Evolutionary conservation across 1,284 basidiomycete genomes (phyloP).

Genomic region (Austropuccinia psidii): DNA sequence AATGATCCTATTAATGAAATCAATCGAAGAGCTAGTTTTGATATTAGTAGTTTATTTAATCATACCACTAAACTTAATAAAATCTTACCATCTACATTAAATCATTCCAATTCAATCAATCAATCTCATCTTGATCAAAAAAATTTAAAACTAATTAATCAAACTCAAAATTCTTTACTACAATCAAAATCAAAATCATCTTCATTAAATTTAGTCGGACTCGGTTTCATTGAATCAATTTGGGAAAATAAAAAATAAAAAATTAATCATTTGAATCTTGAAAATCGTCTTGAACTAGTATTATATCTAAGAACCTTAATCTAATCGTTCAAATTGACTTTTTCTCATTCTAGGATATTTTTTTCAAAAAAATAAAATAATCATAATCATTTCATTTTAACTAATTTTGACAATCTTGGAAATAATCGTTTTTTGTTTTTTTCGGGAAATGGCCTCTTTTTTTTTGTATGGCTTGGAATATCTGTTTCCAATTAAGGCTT

Average conservation of each 20-base stretch:
- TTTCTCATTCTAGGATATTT: too few species aligned
- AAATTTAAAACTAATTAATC: neutral
- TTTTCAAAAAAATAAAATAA: too few species aligned
- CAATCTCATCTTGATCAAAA: neutral
- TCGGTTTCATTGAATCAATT: constrained; percentile 8
- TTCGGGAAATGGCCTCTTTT: too few species aligned
- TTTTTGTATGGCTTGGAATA: too few species aligned
- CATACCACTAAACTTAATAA: neutral
- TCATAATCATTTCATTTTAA: too few species aligned
- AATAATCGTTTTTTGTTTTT: too few species aligned
- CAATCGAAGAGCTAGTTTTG: constrained; percentile 12
- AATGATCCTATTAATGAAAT: neutral
- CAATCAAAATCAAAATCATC: neutral
- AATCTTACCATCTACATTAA: neutral
- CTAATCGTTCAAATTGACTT: too few species aligned
- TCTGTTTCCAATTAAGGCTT: too few species aligned
- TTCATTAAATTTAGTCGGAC: neutral
- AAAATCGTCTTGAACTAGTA: too few species aligned
- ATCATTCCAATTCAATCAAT: neutral
- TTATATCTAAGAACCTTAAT: too few species aligned
- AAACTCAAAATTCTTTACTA: neutral
- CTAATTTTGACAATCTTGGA: too few species aligned
- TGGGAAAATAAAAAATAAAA: constrained; percentile 3
- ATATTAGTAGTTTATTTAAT: neutral
- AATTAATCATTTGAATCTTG: too few species aligned